Evolutionary conservation across 495 filamentous ascomycete genomes (phyloP), one percentile per base, ranked within the genome.

Genomic region (Talaromyces ruber): DNA sequence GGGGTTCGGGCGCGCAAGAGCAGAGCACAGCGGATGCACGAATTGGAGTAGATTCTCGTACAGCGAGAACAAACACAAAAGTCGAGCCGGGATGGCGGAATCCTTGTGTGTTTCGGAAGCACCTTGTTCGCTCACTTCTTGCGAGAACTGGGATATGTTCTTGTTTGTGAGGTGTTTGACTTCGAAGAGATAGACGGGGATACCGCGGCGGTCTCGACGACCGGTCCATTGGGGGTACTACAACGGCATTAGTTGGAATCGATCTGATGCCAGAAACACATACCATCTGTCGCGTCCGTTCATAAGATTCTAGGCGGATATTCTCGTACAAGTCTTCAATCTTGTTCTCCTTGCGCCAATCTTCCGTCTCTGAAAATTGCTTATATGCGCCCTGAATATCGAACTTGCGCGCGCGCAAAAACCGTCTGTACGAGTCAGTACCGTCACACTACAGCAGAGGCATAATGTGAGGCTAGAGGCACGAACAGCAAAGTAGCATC

Each of bases 151-250:
- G 37, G 83, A 68, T 67, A 96, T 86, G 24, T 85, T 88, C 74
- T 95, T 94, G 68, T 81, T 81, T 73, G 92, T 86, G 64, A 97
- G 79, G 65, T 92, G 86, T 59, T 81, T 81, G 70, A 97, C 90
- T 69, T 93, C 88, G 75, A 87, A 97, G 54, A 97, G 84, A 71
- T 93, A 96, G 64, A 97, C 78, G 1, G 92, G 92, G 66, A 95
- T 93, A 62, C 92, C 92, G 66, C 90, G 88, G 68, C 85, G 88
- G 74, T 96, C 92, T 62, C 91, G 82, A 65, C 90, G 85, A 18
- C 92, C 92, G 28, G 91, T 93, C 87, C 91, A 97, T 84, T 94
- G 91, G 16, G 92, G 92, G 70, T 97, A 96, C 88, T 94, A 59
- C 61, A 21, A 0, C 18, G 54, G 16, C 24, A 39, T 54, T 16